Conservation (phyloP, 305 asterid species). For the Ruellia speciosa region DNA sequence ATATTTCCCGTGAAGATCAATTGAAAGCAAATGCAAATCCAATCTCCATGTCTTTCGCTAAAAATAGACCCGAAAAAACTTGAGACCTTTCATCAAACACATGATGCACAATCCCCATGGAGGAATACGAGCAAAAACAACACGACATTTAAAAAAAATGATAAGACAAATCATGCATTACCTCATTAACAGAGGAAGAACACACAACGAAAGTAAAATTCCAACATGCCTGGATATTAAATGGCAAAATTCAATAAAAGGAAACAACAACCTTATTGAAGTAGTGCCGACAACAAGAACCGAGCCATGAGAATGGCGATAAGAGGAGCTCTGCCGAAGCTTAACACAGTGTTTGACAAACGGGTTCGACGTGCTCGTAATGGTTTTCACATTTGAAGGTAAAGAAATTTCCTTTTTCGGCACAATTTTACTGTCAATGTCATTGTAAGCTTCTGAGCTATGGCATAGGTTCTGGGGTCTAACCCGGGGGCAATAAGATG, state of each 20-base stretch:
- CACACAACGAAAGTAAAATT: constrained; percentile 5
- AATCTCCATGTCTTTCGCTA: neutral
- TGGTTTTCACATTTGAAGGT: constrained; percentile 44
- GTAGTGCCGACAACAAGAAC: constrained; percentile 75
- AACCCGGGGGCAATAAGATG: constrained; percentile 12
- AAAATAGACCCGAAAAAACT: neutral
- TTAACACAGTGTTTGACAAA: constrained; percentile 86
- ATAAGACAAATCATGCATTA: constrained; percentile 4
- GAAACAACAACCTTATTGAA: constrained; percentile 51
- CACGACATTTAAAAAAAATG: neutral
- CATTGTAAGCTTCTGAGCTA: constrained; percentile 20
- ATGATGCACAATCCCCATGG: constrained; percentile 1
- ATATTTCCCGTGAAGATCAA: no score
- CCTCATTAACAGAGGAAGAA: neutral
- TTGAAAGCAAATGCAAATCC: no score
- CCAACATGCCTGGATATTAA: constrained; percentile 1
- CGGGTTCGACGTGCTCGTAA: constrained; percentile 80
- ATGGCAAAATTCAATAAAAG: constrained; percentile 1
- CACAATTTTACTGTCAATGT: constrained; percentile 21
- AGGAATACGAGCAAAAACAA: neutral
- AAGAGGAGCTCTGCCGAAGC: constrained; percentile 75
- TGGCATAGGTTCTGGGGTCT: constrained; percentile 16
- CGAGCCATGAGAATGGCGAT: constrained; percentile 64
- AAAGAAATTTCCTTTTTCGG: constrained; percentile 29
- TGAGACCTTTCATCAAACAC: constrained; percentile 15